A percentile compares a stretch with the other conserved stretches of the same genome.
These are phyloP conservation scores for Panellus pusillus DNA, from an alignment of 768 basidiomycete species.

Conservation along the genomic window DNA sequence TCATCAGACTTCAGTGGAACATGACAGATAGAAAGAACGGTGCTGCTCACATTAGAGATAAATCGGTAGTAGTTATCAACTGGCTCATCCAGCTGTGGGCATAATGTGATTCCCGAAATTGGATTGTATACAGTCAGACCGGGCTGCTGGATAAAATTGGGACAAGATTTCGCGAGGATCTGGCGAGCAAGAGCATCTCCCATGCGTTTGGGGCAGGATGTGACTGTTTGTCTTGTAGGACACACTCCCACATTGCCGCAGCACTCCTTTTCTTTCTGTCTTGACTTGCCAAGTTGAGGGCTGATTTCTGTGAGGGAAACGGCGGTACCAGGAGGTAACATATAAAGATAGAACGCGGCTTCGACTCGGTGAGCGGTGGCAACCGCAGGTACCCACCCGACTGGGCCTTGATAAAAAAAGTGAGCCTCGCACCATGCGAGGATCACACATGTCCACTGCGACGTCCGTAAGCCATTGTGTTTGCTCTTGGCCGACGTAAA, in stretches of 20 bases:
- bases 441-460: slow-evolving; percentile 7
- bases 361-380: not conserved
- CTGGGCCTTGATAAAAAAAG: not conserved
- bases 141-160: not conserved
- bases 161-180: not conserved
- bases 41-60: not conserved
- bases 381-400: not conserved
- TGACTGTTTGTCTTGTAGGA: not conserved
- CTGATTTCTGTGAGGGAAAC: too few species aligned
- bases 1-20: too few species aligned
- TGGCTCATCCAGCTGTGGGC: too few species aligned
- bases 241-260: too few species aligned
- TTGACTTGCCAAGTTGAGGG: too few species aligned
- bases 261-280: not conserved
- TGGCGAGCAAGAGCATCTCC: not conserved
- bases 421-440: not conserved
- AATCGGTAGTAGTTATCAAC: not conserved
- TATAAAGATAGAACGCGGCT: not conserved
- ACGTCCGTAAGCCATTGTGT: slow-evolving; percentile 2
- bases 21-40: not conserved
- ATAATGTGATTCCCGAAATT: too few species aligned
- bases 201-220: slow-evolving; percentile 3
- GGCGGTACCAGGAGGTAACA: not conserved
- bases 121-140: not conserved
- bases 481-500: not conserved